Percentiles rank a stretch among this genome's conserved stretches.
These are phyloP conservation scores for Oleoguttula mirabilis DNA, from an alignment of 495 filamentous ascomycete species.

Conservation along the genomic window DNA sequence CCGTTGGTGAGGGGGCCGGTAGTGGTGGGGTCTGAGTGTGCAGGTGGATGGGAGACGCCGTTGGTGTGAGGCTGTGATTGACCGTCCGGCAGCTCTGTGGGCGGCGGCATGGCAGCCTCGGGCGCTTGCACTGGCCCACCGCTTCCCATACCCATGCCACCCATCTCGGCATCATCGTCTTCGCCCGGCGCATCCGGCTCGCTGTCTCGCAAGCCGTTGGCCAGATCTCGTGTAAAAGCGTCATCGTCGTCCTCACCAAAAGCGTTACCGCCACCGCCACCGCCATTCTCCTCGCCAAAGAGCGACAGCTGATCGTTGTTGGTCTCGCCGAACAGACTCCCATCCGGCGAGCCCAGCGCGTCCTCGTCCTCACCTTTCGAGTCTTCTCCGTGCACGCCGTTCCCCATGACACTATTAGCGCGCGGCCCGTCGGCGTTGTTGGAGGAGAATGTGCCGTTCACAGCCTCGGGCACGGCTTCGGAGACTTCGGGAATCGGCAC, in stretches of 20 bases:
- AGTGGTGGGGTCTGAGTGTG: background rate
- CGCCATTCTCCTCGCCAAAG: slow-evolving; percentile 57
- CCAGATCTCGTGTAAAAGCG: slow-evolving; percentile 71
- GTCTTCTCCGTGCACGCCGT: slow-evolving; percentile 36
- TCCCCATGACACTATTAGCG: slow-evolving; percentile 38
- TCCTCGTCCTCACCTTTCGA: slow-evolving; percentile 31
- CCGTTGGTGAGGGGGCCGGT: slow-evolving; percentile 8
- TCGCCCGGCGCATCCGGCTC: slow-evolving; percentile 40
- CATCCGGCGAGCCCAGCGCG: slow-evolving; percentile 50
- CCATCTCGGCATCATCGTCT: slow-evolving; percentile 36
- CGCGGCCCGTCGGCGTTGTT: slow-evolving; percentile 44
- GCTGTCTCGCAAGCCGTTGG: slow-evolving; percentile 35
- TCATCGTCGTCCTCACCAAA: slow-evolving; percentile 53
- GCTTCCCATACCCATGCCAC: slow-evolving; percentile 25
- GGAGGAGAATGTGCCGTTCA: slow-evolving; percentile 56
- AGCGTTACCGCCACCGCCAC: slow-evolving; percentile 17
- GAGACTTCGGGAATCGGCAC: slow-evolving; percentile 63
- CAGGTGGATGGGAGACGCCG: background rate
- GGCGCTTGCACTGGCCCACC: slow-evolving; percentile 29
- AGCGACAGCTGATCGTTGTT: slow-evolving; percentile 60
- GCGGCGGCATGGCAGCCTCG: background rate
- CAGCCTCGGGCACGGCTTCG: slow-evolving; percentile 36
- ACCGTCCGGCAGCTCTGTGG: background rate
- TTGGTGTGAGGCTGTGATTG: background rate
- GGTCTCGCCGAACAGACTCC: slow-evolving; percentile 52